Conservation (phyloP, 1,139 yeast genomes). For the Yamadazyma diospyri region DNA sequence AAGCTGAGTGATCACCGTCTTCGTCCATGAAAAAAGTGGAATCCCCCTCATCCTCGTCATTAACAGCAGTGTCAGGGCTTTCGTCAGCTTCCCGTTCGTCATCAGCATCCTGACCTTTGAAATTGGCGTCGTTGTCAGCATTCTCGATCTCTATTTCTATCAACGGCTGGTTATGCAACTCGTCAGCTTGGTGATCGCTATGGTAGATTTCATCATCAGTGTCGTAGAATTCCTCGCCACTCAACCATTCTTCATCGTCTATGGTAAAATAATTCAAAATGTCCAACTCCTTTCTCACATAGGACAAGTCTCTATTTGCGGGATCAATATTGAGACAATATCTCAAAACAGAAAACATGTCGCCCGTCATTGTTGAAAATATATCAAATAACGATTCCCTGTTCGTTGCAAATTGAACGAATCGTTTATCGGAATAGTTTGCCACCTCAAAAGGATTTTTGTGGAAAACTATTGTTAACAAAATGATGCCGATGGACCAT, state of each 20-base stretch:
- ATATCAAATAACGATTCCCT: slow-evolving; percentile 91
- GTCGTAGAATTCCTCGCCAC: slow-evolving; percentile 32
- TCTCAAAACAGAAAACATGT: slow-evolving; percentile 78
- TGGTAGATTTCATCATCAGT: slow-evolving; percentile 6
- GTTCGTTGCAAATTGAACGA: slow-evolving; percentile 80
- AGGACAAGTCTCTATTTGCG: slow-evolving; percentile 64
- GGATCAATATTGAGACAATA: slow-evolving; percentile 84
- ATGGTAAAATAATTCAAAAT: slow-evolving; percentile 70
- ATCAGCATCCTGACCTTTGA: too few species aligned
- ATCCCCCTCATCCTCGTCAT: slow-evolving; percentile 14
- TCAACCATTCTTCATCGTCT: slow-evolving; percentile 68
- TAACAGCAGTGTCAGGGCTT: not conserved
- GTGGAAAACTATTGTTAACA: slow-evolving; percentile 82
- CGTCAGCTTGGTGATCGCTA: slow-evolving; percentile 11
- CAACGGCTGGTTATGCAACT: slow-evolving; percentile 16
- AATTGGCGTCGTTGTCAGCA: slow-evolving; percentile 11
- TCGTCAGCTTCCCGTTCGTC: slow-evolving; percentile 8
- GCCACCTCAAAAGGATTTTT: slow-evolving; percentile 89
- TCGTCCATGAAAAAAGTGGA: slow-evolving; percentile 16
- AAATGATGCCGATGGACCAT: slow-evolving; percentile 90
- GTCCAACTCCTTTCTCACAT: slow-evolving; percentile 57
- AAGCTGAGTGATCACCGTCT: slow-evolving; percentile 14
- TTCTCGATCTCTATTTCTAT: slow-evolving; percentile 14
- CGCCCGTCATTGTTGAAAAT: slow-evolving; percentile 85
- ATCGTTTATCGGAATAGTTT: slow-evolving; percentile 77